Conservation (phyloP, 2,329 filamentous ascomycete species). For the Balansia obtecta region DNA sequence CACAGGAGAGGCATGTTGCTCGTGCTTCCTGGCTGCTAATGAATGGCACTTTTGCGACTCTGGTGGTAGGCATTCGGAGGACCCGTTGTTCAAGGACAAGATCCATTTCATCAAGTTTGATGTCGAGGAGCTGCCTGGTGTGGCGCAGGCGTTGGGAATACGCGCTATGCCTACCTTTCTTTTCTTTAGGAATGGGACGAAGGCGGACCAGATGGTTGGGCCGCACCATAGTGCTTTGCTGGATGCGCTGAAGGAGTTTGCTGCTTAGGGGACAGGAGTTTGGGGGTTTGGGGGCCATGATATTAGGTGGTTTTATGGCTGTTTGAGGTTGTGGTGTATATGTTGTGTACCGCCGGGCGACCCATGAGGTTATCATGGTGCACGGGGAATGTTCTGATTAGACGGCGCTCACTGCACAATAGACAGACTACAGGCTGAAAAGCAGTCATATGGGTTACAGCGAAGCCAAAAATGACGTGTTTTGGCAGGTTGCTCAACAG, state of each 20-base stretch:
- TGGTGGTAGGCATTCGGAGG: slow-evolving; percentile 14
- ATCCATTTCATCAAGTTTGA: slow-evolving; percentile 79
- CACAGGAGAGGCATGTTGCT: too few species aligned
- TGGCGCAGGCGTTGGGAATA: slow-evolving; percentile 65
- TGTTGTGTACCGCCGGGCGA: too few species aligned
- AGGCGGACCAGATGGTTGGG: slow-evolving; percentile 61
- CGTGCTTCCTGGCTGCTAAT: too few species aligned
- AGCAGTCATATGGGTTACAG: too few species aligned
- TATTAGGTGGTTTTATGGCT: too few species aligned
- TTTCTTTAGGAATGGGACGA: slow-evolving; percentile 68
- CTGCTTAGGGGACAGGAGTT: background rate
- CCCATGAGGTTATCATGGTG: too few species aligned
- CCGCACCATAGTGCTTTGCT: slow-evolving; percentile 60
- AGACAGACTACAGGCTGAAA: too few species aligned
- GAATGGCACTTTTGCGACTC: background rate
- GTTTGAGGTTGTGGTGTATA: too few species aligned
- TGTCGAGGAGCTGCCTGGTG: slow-evolving; percentile 65
- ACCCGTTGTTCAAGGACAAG: slow-evolving; percentile 40
- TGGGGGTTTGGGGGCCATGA: background rate
- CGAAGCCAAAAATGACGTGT: too few species aligned
- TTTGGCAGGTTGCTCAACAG: too few species aligned
- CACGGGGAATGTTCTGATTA: too few species aligned
- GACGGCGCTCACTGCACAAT: too few species aligned
- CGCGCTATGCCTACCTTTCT: slow-evolving; percentile 88
- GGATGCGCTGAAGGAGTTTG: slow-evolving; percentile 9